phyloP scores from a whole-genome alignment of 495 filamentous ascomycete species.

The Cudoniella acicularis region DNA sequence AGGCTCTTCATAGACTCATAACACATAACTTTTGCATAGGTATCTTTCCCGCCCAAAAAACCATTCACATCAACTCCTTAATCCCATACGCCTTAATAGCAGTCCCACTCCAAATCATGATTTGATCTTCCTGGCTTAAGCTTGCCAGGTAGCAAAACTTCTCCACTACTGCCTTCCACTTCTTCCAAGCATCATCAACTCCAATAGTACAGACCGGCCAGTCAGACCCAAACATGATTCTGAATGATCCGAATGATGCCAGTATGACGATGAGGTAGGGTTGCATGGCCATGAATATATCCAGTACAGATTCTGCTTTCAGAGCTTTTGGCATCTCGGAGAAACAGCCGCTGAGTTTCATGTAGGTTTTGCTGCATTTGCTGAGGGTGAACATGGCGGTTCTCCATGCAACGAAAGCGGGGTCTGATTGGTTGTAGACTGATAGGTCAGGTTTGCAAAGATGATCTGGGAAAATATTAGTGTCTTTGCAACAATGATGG shows the following conservation, averaged over 20 bases:
- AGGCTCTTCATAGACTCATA: not conserved
- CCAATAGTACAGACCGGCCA: conserved; percentile 72
- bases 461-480: conserved; percentile 48
- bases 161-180: conserved; percentile 58
- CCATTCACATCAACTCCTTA: conserved; percentile 27
- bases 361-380: conserved; percentile 59
- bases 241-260: conserved; percentile 60
- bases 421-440: conserved; percentile 44
- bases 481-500: conserved; percentile 1
- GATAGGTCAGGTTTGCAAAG: conserved; percentile 80
- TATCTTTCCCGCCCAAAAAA: conserved; percentile 1
- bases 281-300: conserved; percentile 44
- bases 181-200: conserved; percentile 41
- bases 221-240: conserved; percentile 85
- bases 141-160: conserved; percentile 52
- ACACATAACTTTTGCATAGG: conserved; percentile 1
- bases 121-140: conserved; percentile 53
- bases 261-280: conserved; percentile 68
- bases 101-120: conserved; percentile 64
- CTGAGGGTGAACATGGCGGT: conserved; percentile 55
- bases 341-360: conserved; percentile 87
- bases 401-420: conserved; percentile 53
- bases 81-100: conserved; percentile 64
- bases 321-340: conserved; percentile 54
- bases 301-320: conserved; percentile 35